phyloP scores from a whole-genome alignment of 805 yeast genomes.

The Yamadazyma scolyti region DNA sequence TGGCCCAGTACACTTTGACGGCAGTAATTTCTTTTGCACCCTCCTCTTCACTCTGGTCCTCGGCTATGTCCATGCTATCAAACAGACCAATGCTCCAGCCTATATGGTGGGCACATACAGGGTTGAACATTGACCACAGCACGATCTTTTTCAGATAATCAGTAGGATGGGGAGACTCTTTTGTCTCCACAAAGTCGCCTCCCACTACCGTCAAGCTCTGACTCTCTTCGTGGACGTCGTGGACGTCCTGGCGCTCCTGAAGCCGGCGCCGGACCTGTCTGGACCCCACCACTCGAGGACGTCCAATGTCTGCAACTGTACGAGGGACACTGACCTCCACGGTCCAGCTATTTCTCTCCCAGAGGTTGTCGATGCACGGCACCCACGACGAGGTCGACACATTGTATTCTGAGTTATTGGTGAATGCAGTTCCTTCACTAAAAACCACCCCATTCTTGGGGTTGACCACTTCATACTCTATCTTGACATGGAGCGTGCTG shows the following conservation, averaged over 20 bases:
- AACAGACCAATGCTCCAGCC: slow-evolving; percentile 96
- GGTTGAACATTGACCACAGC: slow-evolving; percentile 70
- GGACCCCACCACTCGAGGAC: slow-evolving; percentile 40
- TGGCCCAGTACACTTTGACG: slow-evolving; percentile 55
- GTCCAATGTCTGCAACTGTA: slow-evolving; percentile 68
- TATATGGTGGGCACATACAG: slow-evolving; percentile 89
- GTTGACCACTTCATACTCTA: slow-evolving; percentile 61
- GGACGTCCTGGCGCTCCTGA: too few species aligned
- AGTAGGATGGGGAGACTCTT: slow-evolving; percentile 70
- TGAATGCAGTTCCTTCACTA: slow-evolving; percentile 72
- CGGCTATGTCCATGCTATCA: slow-evolving; percentile 54
- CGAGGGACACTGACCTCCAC: slow-evolving; percentile 81
- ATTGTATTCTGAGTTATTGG: slow-evolving; percentile 73
- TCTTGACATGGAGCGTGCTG: slow-evolving; percentile 69
- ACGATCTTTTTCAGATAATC: slow-evolving; percentile 74
- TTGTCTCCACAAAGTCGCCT: slow-evolving; percentile 65
- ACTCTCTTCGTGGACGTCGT: slow-evolving; percentile 43
- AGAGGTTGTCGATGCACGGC: slow-evolving; percentile 87
- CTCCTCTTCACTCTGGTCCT: slow-evolving; percentile 27
- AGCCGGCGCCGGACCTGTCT: too few species aligned
- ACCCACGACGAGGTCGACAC: slow-evolving; percentile 94
- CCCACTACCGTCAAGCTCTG: slow-evolving; percentile 61
- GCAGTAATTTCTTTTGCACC: slow-evolving; percentile 23
- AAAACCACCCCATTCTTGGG: slow-evolving; percentile 76
- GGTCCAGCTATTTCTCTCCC: slow-evolving; percentile 92